These are phyloP conservation scores for Diplodia intermedia DNA, from an alignment of 2,329 filamentous ascomycete genomes.

Conservation along the genomic window DNA sequence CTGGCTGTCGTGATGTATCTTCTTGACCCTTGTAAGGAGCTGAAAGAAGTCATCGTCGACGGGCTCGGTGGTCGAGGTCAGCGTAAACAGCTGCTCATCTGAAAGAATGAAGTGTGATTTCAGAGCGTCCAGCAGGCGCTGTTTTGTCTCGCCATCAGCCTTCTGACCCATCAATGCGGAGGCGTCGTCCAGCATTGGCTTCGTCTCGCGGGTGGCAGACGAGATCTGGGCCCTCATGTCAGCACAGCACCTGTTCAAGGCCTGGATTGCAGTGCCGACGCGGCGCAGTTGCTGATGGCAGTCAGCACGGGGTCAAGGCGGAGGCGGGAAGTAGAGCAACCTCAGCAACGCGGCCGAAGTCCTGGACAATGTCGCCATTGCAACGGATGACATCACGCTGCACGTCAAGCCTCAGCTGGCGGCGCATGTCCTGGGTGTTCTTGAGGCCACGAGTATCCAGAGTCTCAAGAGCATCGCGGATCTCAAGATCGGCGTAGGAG, in stretches of 20 bases:
- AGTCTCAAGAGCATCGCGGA: conserved; percentile 80
- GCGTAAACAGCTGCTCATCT: conserved; percentile 75
- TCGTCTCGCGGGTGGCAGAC: conserved; percentile 76
- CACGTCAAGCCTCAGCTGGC: conserved; percentile 79
- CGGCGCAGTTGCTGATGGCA: conserved; percentile 76
- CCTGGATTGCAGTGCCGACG: conserved; percentile 79
- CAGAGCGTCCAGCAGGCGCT: conserved; percentile 78
- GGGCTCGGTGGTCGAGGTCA: conserved; percentile 80
- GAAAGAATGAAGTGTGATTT: conserved; percentile 83
- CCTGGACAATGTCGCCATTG: conserved; percentile 85
- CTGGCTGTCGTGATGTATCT: conserved; percentile 87
- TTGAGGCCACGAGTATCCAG: conserved; percentile 74
- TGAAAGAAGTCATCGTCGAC: conserved; percentile 87
- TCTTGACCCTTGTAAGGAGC: conserved; percentile 78
- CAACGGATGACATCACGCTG: conserved; percentile 92
- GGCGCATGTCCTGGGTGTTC: conserved; percentile 79
- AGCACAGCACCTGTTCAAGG: conserved; percentile 78
- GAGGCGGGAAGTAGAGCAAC: conserved; percentile 53
- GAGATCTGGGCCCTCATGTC: conserved; percentile 80
- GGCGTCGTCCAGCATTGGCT: conserved; percentile 78
- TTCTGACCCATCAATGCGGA: conserved; percentile 74
- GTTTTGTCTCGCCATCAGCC: conserved; percentile 77
- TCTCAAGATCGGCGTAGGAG: conserved; percentile 91
- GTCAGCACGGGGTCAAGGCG: conserved; percentile 37
- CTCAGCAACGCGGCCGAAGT: conserved; percentile 90